Conservation (phyloP, 257 asterid genomes). For the Solanum neorickii region DNA sequence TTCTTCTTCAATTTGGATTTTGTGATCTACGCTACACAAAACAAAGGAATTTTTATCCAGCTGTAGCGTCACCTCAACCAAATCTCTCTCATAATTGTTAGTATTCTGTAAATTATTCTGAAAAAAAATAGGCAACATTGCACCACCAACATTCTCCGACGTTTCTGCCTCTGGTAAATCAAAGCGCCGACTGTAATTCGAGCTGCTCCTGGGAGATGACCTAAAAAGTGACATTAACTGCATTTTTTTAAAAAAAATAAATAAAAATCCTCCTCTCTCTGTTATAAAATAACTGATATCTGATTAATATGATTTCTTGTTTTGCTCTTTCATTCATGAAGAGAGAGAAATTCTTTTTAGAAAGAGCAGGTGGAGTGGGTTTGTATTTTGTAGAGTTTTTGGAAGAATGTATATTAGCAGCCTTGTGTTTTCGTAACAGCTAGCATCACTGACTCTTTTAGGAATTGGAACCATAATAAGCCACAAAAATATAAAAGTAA, state of each 20-base stretch:
- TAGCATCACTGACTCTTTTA: background rate
- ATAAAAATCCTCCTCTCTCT: background rate
- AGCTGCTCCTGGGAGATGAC: conserved; percentile 33
- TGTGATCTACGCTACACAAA: conserved; percentile 17
- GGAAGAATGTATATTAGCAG: background rate
- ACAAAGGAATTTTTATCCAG: conserved; percentile 43
- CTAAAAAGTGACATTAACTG: conserved; percentile 11
- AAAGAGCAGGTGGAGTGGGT: conserved; percentile 24
- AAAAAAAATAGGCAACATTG: conserved; percentile 70
- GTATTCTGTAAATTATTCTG: conserved; percentile 28
- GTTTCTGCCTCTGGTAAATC: conserved; percentile 29
- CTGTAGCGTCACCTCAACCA: conserved; percentile 76
- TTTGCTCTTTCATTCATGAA: conserved; percentile 6
- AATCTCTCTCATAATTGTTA: conserved; percentile 13
- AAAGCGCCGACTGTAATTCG: conserved; percentile 34
- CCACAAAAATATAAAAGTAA: too few species aligned
- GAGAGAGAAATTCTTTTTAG: background rate
- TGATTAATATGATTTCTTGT: conserved; percentile 11
- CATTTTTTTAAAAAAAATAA: background rate
- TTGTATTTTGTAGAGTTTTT: background rate
- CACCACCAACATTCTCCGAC: conserved; percentile 28
- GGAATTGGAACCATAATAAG: background rate
- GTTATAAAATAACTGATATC: conserved; percentile 9
- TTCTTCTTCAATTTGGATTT: background rate
- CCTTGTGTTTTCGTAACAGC: background rate